Base-by-base conservation (phyloP, 371 early-diverging fungal genomes). In the Funneliformis caledonium region DNA sequence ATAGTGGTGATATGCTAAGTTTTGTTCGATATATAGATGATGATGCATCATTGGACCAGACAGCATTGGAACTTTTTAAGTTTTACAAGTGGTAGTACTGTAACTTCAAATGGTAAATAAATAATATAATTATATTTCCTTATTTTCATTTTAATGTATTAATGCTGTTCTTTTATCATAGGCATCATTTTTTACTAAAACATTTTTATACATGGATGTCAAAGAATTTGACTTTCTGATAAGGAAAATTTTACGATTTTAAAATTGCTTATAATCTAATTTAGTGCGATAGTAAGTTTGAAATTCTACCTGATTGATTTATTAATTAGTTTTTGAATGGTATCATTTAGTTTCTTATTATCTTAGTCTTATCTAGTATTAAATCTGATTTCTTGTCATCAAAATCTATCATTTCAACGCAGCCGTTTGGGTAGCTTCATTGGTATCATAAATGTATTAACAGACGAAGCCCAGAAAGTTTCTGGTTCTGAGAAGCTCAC, bases 161-260 rank as follows among this genome's bases (percentile, higher is more conserved):
- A 5, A n/a, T 65, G 14, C 10, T 4, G 9, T 12, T n/a, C 12
- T n/a, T 33, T 31, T 65, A 14, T 12, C 19, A 84, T 61, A 88
- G 93, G 98, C 91, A 98, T 76, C 98, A 99, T 89, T 97, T 94
- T 83, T 97, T 97, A 6, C 89, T 99, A 84, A 98, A 98, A 2
- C 98, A 99, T 85, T 99, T 97, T 84, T 97, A 97, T 85, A 97
- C 98, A 47, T 99, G 99, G 98, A 98, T 98, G 98, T 88, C 89
- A 31, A 89, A 60, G 93, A 94, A 82, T 99, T 99, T 85, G 92
- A 91, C 83, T 99, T 59, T 89, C 93, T n/a, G 87, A 88, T 7
- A 83, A 88, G 26, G 98, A 97, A 82, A 89, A 92, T 9, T 99
- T 83, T 26, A 98, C 99, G 2, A 98, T 99, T 98, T 90, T 99